Percentiles rank a stretch among this genome's conserved stretches.
Evolutionary conservation across 768 basidiomycete species (phyloP).

Genomic region (Termitomyces heimii): DNA sequence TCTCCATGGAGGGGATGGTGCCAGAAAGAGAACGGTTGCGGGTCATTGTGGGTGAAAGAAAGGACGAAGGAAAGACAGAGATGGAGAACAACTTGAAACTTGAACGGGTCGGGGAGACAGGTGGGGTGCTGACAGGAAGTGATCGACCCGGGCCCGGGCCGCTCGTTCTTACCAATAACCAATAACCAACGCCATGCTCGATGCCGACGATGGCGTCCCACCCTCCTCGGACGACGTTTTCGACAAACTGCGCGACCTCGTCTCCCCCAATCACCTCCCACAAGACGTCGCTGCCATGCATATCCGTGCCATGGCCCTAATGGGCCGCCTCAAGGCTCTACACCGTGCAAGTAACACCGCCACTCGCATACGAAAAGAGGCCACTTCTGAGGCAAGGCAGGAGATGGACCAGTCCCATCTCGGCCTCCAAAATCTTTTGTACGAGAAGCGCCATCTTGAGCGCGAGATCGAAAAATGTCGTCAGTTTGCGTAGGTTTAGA

Average conservation of each 20-base stretch:
- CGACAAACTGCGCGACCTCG: conserved; percentile 59
- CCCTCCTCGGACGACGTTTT: conserved; percentile 47
- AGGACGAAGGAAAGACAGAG: conserved; percentile 5
- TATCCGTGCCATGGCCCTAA: conserved; percentile 67
- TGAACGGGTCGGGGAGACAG: neutral
- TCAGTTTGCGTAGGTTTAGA: conserved; percentile 75
- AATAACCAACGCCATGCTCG: conserved; percentile 18
- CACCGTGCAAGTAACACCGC: conserved; percentile 70
- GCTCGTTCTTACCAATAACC: neutral
- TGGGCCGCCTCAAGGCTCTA: conserved; percentile 73
- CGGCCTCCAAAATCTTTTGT: conserved; percentile 79
- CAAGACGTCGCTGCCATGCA: conserved; percentile 48
- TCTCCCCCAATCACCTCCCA: conserved; percentile 34
- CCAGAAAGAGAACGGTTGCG: conserved; percentile 62
- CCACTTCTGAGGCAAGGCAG: conserved; percentile 71
- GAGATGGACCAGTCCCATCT: conserved; percentile 91
- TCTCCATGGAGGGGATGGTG: conserved; percentile 88
- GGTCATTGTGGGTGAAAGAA: conserved; percentile 27
- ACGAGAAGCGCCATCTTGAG: conserved; percentile 86
- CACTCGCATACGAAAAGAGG: conserved; percentile 62
- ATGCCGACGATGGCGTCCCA: conserved; percentile 22
- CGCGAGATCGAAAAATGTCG: conserved; percentile 90
- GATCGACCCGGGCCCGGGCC: conserved; percentile 10
- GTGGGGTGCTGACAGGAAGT: conserved; percentile 12
- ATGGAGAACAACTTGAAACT: conserved; percentile 7